These are phyloP conservation scores for Leptographium flavum DNA, from an alignment of 2,329 filamentous ascomycete species.

Conservation along the genomic window DNA sequence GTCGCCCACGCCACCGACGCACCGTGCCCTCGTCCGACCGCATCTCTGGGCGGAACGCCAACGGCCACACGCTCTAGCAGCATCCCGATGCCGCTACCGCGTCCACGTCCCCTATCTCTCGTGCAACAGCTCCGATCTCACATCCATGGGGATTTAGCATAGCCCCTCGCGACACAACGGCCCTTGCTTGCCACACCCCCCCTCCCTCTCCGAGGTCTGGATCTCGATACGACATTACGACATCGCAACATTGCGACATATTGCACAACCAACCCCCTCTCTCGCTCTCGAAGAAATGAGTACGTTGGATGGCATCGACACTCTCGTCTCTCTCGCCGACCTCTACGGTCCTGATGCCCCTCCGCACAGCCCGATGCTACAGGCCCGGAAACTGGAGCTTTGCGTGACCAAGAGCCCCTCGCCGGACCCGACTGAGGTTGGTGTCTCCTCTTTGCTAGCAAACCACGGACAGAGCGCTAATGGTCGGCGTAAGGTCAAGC, in stretches of 20 bases:
- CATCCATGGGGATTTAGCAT: background rate
- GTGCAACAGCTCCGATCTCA: background rate
- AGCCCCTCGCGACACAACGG: background rate
- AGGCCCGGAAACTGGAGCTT: constrained; percentile 25
- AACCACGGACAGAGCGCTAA: constrained; percentile 29
- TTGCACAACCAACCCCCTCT: background rate
- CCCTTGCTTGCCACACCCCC: background rate
- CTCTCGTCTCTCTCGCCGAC: constrained; percentile 9
- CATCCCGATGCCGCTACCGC: background rate
- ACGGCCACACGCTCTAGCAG: background rate
- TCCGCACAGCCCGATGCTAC: constrained; percentile 24
- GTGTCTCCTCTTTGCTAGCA: constrained; percentile 18
- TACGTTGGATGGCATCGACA: background rate
- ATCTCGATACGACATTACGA: too few species aligned
- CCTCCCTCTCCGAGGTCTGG: too few species aligned
- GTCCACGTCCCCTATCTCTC: background rate
- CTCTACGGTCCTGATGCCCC: constrained; percentile 30
- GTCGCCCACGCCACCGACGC: too few species aligned
- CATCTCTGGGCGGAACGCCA: too few species aligned
- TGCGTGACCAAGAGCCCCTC: constrained; percentile 36
- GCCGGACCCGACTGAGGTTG: constrained; percentile 29
- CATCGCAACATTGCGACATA: too few species aligned
- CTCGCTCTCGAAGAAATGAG: background rate
- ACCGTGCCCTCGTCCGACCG: too few species aligned
- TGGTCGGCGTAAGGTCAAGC: constrained; percentile 37